Evolutionary conservation across 345 rosid species (phyloP), one percentile per base, ranked within the genome.

Genomic region (Arabidopsis arenosa): DNA sequence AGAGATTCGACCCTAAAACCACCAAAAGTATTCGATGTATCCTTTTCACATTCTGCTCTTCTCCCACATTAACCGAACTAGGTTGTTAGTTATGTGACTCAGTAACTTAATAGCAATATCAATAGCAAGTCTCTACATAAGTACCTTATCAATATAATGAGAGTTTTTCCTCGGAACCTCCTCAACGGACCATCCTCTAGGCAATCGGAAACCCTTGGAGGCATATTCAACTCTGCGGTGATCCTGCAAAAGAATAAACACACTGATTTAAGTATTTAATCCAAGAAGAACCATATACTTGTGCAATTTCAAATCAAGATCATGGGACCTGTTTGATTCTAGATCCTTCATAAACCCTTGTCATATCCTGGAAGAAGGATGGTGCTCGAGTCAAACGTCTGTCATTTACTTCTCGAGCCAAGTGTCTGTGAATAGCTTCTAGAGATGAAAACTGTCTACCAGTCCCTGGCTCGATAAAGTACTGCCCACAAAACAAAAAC

Each of bases 121-220:
- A 40, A 11, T 11, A 41, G 45, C 45, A 41, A 41, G 49, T 45
- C 74, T 61, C n/a, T 44, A 39, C 67, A 23, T 28, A 54, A 70
- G 71, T 63, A 78, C 81, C 81, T 52, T 78, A 45, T 74, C 77
- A 43, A 78, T 51, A 28, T 32, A 60, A 51, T n/a, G 0, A 11
- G 80, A 78, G 75, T 69, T 72, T 52, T 37, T 41, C 53, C 83
- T 83, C 12, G 68, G 87, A 13, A 66, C 63, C 75, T 52, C 58
- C 73, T 79, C 80, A 49, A 79, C 70, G 17, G 68, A 35, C 93
- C 93, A 88, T 40, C 81, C 87, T 75, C 39, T 54, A 13, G 91
- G 91, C 76, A 87, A 77, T 47, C 74, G 33, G 77, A 80, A 81
- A 53, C 67, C 60, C 40, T 17, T 72, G 51, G 81, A 73, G 33